A percentile compares a stretch with the other conserved stretches of the same genome.
Evolutionary conservation across 176 grass and related monocot species (phyloP).

Genomic region (Rhynchospora tenuis): DNA sequence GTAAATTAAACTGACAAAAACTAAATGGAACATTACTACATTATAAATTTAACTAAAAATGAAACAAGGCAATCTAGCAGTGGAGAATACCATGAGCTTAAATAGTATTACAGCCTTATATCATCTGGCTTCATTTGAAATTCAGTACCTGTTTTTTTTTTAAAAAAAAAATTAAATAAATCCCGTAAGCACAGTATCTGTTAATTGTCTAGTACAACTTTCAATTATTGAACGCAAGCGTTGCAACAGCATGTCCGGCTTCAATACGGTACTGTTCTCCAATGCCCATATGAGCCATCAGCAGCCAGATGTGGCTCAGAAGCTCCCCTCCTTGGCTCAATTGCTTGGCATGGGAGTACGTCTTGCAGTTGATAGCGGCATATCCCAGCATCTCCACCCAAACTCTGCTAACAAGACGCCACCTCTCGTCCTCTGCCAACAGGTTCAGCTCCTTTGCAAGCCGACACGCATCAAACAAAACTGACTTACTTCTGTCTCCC

Average conservation of each 20-base stretch:
- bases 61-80: not conserved
- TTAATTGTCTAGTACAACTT: not conserved
- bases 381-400: conserved; percentile 65
- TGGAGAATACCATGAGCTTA: not conserved
- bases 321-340: conserved; percentile 52
- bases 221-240: conserved; percentile 15
- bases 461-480: conserved; percentile 26
- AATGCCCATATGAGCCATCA: conserved; percentile 32
- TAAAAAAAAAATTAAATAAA: no score
- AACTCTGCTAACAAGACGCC: conserved; percentile 42
- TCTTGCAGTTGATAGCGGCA: conserved; percentile 41
- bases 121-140: no score
- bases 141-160: no score
- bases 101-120: not conserved
- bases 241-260: conserved; percentile 4
- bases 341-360: conserved; percentile 63
- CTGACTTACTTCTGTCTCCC: conserved; percentile 40
- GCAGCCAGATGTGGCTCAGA: conserved; percentile 46
- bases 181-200: no score
- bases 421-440: conserved; percentile 19
- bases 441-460: not conserved
- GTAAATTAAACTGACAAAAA: not conserved
- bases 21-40: not conserved
- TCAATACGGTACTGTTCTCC: conserved; percentile 17
- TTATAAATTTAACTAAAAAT: not conserved